Evolutionary conservation across 75 land plant species (phyloP).

Genomic region (Selaginella moellendorffii): DNA sequence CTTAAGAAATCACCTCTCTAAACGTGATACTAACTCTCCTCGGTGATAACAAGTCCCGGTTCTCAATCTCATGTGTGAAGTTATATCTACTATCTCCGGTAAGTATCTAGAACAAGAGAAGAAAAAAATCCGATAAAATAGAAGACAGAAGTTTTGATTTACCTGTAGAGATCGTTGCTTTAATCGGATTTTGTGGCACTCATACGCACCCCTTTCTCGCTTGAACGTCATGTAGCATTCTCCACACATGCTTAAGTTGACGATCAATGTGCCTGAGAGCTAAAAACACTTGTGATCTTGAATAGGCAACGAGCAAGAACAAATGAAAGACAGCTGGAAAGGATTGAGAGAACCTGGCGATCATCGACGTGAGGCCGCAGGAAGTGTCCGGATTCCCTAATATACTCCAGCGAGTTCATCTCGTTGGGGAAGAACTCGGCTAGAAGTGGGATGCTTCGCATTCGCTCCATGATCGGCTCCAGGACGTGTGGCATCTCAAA

Average conservation of each 20-base stretch:
- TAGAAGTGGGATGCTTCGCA: conserved; percentile 9
- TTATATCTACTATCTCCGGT: conserved; percentile 13
- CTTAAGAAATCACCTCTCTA: neutral
- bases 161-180: conserved; percentile 13
- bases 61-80: conserved; percentile 13
- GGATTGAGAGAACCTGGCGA: conserved; percentile 8
- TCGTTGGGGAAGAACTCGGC: conserved; percentile 13
- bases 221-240: conserved; percentile 16
- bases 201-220: conserved; percentile 3
- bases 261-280: conserved; percentile 13
- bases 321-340: neutral
- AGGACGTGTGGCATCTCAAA: conserved; percentile 16
- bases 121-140: neutral
- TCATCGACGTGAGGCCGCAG: conserved; percentile 17
- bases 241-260: conserved; percentile 18
- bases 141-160: neutral
- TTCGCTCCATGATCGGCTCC: conserved; percentile 10
- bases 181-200: neutral
- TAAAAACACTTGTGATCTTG: neutral
- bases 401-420: conserved; percentile 9
- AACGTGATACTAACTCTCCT: conserved; percentile 14
- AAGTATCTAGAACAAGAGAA: conserved; percentile 3
- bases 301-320: neutral
- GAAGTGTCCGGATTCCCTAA: conserved; percentile 11
- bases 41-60: conserved; percentile 10